Conservation (phyloP, 2,329 filamentous ascomycete genomes). For the Bipolaris oryzae region DNA sequence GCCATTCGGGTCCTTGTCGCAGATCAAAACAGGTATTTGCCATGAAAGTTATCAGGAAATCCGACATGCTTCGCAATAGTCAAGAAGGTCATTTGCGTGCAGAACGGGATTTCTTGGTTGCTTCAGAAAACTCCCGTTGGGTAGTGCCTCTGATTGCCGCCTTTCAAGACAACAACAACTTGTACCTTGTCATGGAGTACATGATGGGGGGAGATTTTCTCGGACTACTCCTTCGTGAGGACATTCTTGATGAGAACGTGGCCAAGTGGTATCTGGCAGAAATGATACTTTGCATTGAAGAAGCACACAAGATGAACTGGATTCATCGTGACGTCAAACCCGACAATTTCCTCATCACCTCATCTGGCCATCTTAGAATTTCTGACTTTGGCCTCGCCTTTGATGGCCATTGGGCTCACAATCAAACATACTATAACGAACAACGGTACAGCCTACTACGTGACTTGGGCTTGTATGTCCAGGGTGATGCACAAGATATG, state of each 20-base stretch:
- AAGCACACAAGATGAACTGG: slow-evolving; percentile 84
- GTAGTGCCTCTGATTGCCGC: slow-evolving; percentile 85
- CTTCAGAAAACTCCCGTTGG: slow-evolving; percentile 87
- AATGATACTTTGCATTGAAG: slow-evolving; percentile 94
- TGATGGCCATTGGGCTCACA: slow-evolving; percentile 93
- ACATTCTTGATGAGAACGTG: slow-evolving; percentile 77
- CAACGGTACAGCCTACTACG: slow-evolving; percentile 79
- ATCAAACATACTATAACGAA: slow-evolving; percentile 82
- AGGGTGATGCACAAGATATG: slow-evolving; percentile 75
- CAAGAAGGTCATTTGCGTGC: slow-evolving; percentile 93
- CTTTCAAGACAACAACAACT: slow-evolving; percentile 82
- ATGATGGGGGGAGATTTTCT: slow-evolving; percentile 97
- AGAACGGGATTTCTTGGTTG: slow-evolving; percentile 89
- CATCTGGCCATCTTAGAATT: slow-evolving; percentile 89
- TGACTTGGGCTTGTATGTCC: slow-evolving; percentile 74
- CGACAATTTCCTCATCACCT: slow-evolving; percentile 92
- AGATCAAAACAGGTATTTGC: slow-evolving; percentile 70
- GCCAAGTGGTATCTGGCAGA: slow-evolving; percentile 90
- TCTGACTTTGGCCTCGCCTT: slow-evolving; percentile 96
- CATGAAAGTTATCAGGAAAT: slow-evolving; percentile 97
- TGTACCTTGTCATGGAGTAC: slow-evolving; percentile 98
- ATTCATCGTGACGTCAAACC: slow-evolving; percentile 97
- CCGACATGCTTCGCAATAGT: slow-evolving; percentile 85
- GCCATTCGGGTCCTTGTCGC: background rate
- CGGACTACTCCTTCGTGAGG: slow-evolving; percentile 81